Conservation (phyloP, 2,329 filamentous ascomycete genomes). For the Pseudogymnoascus sp. region DNA sequence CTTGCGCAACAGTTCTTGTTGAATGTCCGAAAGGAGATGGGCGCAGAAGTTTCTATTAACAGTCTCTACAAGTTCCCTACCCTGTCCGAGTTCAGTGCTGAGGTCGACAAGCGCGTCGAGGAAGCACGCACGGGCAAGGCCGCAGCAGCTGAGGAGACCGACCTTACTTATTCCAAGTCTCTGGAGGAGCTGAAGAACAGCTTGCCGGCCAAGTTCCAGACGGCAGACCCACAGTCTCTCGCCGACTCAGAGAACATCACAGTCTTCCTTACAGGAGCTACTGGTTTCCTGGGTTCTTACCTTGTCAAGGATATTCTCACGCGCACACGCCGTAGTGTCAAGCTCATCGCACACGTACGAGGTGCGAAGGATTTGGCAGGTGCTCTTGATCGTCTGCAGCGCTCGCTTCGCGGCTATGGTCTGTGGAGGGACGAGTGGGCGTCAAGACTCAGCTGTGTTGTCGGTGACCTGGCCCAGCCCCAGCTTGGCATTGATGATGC, state of each 20-base stretch:
- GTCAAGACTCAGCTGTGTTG: slow-evolving; percentile 56
- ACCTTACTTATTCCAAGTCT: slow-evolving; percentile 39
- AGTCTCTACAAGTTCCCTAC: slow-evolving; percentile 63
- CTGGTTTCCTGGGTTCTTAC: slow-evolving; percentile 81
- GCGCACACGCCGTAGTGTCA: slow-evolving; percentile 46
- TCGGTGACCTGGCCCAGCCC: slow-evolving; percentile 67
- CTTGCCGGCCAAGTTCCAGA: slow-evolving; percentile 34
- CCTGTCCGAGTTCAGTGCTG: slow-evolving; percentile 41
- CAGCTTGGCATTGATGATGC: slow-evolving; percentile 63
- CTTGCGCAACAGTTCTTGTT: slow-evolving; percentile 76
- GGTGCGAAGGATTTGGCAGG: slow-evolving; percentile 51
- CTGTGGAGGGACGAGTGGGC: slow-evolving; percentile 69
- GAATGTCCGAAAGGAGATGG: slow-evolving; percentile 53
- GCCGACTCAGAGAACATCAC: slow-evolving; percentile 38
- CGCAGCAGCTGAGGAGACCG: slow-evolving; percentile 32
- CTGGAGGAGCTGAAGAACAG: slow-evolving; percentile 38
- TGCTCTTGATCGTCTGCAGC: slow-evolving; percentile 57
- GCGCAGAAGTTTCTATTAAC: slow-evolving; percentile 62
- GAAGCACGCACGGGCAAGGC: slow-evolving; percentile 30
- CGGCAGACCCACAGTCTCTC: slow-evolving; percentile 25
- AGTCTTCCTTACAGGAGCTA: slow-evolving; percentile 80
- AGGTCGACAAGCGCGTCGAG: slow-evolving; percentile 40
- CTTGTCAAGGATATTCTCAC: slow-evolving; percentile 68
- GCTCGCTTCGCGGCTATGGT: slow-evolving; percentile 67
- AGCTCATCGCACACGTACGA: slow-evolving; percentile 70